Evolutionary conservation across 768 basidiomycete species (phyloP), one percentile per base, ranked within the genome.

Genomic region (Hericium rajendrae): DNA sequence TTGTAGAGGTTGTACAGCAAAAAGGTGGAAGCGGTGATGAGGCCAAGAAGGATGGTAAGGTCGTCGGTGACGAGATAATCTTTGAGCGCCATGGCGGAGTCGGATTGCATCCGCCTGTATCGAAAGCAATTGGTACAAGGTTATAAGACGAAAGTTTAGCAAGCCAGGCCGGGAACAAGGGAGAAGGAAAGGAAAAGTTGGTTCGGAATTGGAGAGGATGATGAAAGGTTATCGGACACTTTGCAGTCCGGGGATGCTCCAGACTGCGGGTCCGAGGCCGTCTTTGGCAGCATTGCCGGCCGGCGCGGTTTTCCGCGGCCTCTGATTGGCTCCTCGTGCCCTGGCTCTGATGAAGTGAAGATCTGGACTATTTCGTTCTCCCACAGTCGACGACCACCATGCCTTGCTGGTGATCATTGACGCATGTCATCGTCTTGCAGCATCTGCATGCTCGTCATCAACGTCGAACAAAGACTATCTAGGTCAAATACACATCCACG

Each of bases 1-100:
- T 80, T 88, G 72, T 90, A 88, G 59, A 89, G 73, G 67, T 83
- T 90, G 66, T 84, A 84, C 48, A 91, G 74, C 37, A 90, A 76
- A 67, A 89, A 90, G 40, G 89, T 78, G 9, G 86, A 86, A 2
- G 84, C 86, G 4, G 83, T 82, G 38, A 86, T 84, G 60, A 91
- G 79, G 52, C 83, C 84, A 10, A 91, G 78, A 38, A 90, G 78
- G 58, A 90, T 81, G 38, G 89, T 89, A 55, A 88, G 70, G 72
- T 91, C 89, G 71, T 91, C 87, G 1, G 87, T 88, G 66, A 80
- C 79, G 20, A 90, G 72, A 58, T 82, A 83, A 59, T 86, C 78
- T 18, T 79, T 72, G 22, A 84, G 56, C 3, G 70, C 68, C 71
- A 76, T 73, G 51, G 65, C 38, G 22, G 43, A 46, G 43, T n/a